Percentiles rank a stretch among this genome's conserved stretches.
phyloP scores from a whole-genome alignment of 2,329 filamentous ascomycete genomes.

The Tolypocladium amazonense region DNA sequence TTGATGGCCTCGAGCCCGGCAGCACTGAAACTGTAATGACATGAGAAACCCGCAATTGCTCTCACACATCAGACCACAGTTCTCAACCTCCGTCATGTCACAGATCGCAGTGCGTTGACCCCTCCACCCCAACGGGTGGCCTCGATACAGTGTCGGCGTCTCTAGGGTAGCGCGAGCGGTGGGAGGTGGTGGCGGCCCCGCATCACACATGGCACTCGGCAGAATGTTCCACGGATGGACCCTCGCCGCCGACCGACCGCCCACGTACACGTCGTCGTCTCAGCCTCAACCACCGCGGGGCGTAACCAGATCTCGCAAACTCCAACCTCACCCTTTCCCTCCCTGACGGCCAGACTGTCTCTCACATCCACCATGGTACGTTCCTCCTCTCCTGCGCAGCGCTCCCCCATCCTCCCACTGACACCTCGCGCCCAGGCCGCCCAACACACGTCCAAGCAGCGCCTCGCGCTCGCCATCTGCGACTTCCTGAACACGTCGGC shows the following conservation, averaged over 20 bases:
- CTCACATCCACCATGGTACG: not conserved
- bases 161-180: not conserved
- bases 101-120: no score
- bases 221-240: not conserved
- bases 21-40: not conserved
- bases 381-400: no score
- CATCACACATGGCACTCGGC: not conserved
- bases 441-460: conserved; percentile 52
- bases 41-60: not conserved
- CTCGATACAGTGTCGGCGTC: no score
- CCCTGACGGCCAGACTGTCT: not conserved
- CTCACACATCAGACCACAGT: not conserved
- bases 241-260: not conserved
- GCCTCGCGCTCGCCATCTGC: conserved; percentile 92
- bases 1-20: not conserved
- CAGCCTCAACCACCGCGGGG: not conserved
- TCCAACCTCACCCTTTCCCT: not conserved
- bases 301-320: not conserved
- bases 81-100: no score
- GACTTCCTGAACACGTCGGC: conserved; percentile 83
- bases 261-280: not conserved
- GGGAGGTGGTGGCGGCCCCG: not conserved
- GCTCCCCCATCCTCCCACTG: not conserved
- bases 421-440: conserved; percentile 13
- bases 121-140: no score